phyloP scores from a whole-genome alignment of 2,329 filamentous ascomycete genomes.

The Aspergillus unguis region DNA sequence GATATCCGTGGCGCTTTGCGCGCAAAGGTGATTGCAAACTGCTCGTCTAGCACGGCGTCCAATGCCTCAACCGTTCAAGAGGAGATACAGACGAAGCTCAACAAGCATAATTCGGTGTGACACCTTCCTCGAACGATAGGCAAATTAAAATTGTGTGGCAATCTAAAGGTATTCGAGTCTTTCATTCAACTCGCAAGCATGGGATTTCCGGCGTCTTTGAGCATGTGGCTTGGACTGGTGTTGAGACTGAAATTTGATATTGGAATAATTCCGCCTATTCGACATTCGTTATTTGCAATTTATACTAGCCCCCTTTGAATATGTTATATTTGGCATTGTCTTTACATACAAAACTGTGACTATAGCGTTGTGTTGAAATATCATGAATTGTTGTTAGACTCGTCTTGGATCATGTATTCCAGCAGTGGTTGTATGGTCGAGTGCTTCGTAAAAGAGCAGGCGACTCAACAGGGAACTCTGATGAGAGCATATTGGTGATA shows the following conservation, averaged over 20 bases:
- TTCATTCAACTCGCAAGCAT: slow-evolving; percentile 13
- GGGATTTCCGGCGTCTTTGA: slow-evolving; percentile 14
- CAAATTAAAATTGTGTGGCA: slow-evolving; percentile 4
- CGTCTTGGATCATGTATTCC: background rate
- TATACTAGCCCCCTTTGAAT: background rate
- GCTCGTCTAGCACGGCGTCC: slow-evolving; percentile 14
- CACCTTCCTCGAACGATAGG: background rate
- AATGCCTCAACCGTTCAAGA: slow-evolving; percentile 24
- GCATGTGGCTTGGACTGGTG: slow-evolving; percentile 1
- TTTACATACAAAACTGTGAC: slow-evolving; percentile 11
- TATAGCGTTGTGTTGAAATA: background rate
- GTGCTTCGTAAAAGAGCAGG: too few relatives aligned
- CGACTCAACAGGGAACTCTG: too few relatives aligned
- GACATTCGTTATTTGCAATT: background rate
- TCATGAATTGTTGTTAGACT: background rate
- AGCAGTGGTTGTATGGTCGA: too few relatives aligned
- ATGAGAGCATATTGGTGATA: too few relatives aligned
- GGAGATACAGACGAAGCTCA: slow-evolving; percentile 17
- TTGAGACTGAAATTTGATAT: background rate
- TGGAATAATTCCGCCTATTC: slow-evolving; percentile 1
- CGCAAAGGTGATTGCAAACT: slow-evolving; percentile 34
- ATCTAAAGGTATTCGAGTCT: background rate
- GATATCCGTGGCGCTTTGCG: slow-evolving; percentile 45
- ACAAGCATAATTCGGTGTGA: slow-evolving; percentile 19
- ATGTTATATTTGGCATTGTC: slow-evolving; percentile 19